These are phyloP conservation scores for Mucor plumbeus DNA, from an alignment of 371 early-diverging fungal genomes.

Conservation along the genomic window DNA sequence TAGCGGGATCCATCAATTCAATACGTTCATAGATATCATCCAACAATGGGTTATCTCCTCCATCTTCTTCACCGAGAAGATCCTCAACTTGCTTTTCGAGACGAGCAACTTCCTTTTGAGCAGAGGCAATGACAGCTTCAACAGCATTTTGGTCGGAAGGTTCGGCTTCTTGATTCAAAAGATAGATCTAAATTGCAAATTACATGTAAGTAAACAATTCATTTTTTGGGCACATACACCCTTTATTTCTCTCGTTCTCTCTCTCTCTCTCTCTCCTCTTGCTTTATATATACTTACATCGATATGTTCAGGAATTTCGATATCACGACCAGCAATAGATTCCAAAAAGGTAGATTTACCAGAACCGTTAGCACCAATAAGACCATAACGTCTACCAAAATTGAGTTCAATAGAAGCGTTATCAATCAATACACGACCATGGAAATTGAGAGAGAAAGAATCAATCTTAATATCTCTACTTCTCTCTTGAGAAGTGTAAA, in stretches of 20 bases:
- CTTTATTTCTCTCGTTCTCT: not conserved
- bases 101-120: conserved; percentile 86
- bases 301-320: conserved; percentile 96
- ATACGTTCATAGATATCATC: conserved; percentile 97
- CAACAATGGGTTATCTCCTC: conserved; percentile 86
- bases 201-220: not conserved
- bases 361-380: conserved; percentile 97
- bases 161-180: conserved; percentile 95
- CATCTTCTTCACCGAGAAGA: conserved; percentile 77
- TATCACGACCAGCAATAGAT: conserved; percentile 93
- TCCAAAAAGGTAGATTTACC: conserved; percentile 98
- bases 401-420: conserved; percentile 97
- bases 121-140: conserved; percentile 89
- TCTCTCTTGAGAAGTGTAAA: conserved; percentile 89
- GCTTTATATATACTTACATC: conserved; percentile 68
- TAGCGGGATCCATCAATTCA: conserved; percentile 88
- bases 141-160: conserved; percentile 92
- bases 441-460: conserved; percentile 91
- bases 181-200: conserved; percentile 43
- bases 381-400: conserved; percentile 97
- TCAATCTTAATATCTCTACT: conserved; percentile 97
- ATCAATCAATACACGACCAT: conserved; percentile 90
- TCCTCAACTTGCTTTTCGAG: conserved; percentile 93
- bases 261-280: not conserved
- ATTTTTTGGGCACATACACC: not conserved